Evolutionary conservation across 1,139 yeast species (phyloP), one percentile per base, ranked within the genome.

Genomic region (Insectozyma bohioensis): DNA sequence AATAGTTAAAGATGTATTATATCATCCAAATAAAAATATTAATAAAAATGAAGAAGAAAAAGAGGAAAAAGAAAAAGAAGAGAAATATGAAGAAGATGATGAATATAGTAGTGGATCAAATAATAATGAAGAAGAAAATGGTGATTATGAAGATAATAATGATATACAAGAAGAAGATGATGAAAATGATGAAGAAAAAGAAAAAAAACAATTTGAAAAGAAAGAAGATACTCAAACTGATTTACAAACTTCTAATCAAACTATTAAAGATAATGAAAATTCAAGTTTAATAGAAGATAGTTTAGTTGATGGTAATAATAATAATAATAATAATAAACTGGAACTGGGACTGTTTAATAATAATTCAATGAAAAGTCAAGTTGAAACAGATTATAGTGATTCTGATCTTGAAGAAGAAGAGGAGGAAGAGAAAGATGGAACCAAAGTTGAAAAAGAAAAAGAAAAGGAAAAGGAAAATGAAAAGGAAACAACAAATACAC

Each of bases 41-140:
- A 17, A 20, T 13, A 12, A 18, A 21, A 13, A 15, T 12, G 24
- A 31, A 12, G 20, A 12, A 12, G 27, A 31, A 3, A 14, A 19
- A 6, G 30, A 27, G 9, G 35, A 27, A 2, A 22, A 15, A 5
- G 12, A 15, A 9, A 3, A 23, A 5, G 12, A 13, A 8, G 12
- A 23, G 16, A n/a, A 23, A 12, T 12, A 12, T 7, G 10, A 10
- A 10, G 14, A 5, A 4, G 27, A 25, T 16, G 12, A 26, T 11
- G 11, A 22, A 11, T 6, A 5, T 7, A 14, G n/a, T n/a, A n/a
- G n/a, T n/a, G n/a, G n/a, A n/a, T n/a, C n/a, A n/a, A n/a, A n/a
- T n/a, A n/a, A 34, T 10, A 39, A 31, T 15, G 20, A 26, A 11
- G 37, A 34, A 12, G 26, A 20, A 10, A 35, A 25, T 18, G 35